A percentile compares a stretch with the other conserved stretches of the same genome.
These are phyloP conservation scores for Irpex sp. DNA, from an alignment of 1,284 basidiomycete species.

Conservation along the genomic window DNA sequence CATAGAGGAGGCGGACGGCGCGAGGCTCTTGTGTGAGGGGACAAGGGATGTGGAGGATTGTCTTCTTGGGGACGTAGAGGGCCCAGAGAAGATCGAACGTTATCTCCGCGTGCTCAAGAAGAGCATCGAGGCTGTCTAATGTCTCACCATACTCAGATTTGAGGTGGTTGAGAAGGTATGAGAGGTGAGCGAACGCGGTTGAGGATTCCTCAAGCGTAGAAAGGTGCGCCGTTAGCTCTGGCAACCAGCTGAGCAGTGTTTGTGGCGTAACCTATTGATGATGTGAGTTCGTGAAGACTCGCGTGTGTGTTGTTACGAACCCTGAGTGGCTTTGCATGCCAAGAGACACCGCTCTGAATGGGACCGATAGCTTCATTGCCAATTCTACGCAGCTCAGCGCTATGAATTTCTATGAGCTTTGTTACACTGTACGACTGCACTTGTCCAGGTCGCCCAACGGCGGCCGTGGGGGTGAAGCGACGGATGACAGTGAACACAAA, in stretches of 20 bases:
- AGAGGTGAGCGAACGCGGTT: slow-evolving; percentile 34
- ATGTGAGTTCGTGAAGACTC: neutral
- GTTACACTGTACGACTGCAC: slow-evolving; percentile 23
- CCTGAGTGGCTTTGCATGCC: slow-evolving; percentile 52
- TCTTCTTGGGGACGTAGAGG: slow-evolving; percentile 48
- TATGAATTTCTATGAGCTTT: slow-evolving; percentile 45
- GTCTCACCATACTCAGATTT: slow-evolving; percentile 44
- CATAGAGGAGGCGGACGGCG: slow-evolving; percentile 41
- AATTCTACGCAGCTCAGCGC: slow-evolving; percentile 48
- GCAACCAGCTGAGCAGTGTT: slow-evolving; percentile 48
- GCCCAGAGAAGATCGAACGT: slow-evolving; percentile 56
- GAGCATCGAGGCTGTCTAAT: slow-evolving; percentile 40
- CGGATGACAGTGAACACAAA: slow-evolving; percentile 28
- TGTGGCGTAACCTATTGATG: slow-evolving; percentile 46
- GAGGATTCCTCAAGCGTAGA: slow-evolving; percentile 29
- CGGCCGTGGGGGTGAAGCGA: slow-evolving; percentile 23
- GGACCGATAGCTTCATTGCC: slow-evolving; percentile 51
- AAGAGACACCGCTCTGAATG: slow-evolving; percentile 50
- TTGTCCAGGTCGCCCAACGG: slow-evolving; percentile 8
- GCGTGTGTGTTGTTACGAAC: slow-evolving; percentile 26
- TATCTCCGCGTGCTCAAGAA: slow-evolving; percentile 51
- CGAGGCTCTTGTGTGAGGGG: slow-evolving; percentile 50
- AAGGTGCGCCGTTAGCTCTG: slow-evolving; percentile 40
- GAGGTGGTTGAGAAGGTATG: slow-evolving; percentile 45
- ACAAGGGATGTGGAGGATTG: slow-evolving; percentile 47